Base-by-base conservation (phyloP, 2,329 filamentous ascomycete genomes). In the Ascochyta clinopodiicola region DNA sequence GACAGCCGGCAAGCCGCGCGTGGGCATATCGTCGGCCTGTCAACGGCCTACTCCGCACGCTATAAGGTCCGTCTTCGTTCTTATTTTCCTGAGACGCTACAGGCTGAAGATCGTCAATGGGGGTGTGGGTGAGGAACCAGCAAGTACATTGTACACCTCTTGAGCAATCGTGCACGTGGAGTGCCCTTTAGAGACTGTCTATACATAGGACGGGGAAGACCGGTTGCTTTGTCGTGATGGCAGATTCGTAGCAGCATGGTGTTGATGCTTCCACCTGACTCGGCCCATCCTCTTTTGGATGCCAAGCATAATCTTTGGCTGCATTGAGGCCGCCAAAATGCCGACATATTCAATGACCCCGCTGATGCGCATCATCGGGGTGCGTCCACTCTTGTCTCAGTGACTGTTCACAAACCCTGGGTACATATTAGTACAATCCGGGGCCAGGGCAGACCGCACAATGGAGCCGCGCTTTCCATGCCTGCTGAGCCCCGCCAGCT, bases 331-430 rank as follows among this genome's bases (percentile, higher is more conserved):
- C 17, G 31, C 27, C 40, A 9, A 40, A 13, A 19, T 31, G 27
- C 25, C 22, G 15, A 42, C 27, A 27, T 15, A 19, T 24, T 44
- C 5, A 10, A 31, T 6, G 8, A 44, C 31, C 13, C 29, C 8
- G 34, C 32, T 9, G 21, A 10, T 36, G 31, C 8, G 12, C 22
- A 35, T 19, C n/a, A 35, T 37, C 25, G 42, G 44, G 44, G 13
- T 31, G 13, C 24, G 24, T 31, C 47, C 35, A 51, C 29, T 24
- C 50, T 52, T 29, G 43, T 43, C 22, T 35, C 21, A 45, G 35
- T 42, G 21, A 43, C 34, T 9, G 35, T 22, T 36, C 39, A 10
- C 7, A 27, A 40, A 25, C 6, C 10, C 27, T 27, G 5, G 27
- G 36, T 22, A 31, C 42, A 46, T 46, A 17, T 22, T n/a, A 21